phyloP scores from a whole-genome alignment of 805 yeast species.

The Candida boidinii region DNA sequence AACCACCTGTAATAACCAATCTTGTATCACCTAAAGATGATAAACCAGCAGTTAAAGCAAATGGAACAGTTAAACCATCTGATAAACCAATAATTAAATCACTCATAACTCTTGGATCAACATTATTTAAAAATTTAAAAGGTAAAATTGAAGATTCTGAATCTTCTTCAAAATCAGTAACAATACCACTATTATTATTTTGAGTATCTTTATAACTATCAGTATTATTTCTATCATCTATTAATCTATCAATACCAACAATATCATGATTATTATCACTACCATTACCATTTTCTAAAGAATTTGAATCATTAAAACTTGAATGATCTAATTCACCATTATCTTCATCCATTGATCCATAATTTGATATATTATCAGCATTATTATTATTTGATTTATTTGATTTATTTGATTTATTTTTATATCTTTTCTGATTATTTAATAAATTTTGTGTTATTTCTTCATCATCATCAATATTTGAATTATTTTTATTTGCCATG shows the following conservation, averaged over 20 bases:
- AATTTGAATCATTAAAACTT: no score
- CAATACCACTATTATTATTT: no score
- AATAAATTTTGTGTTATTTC: no score
- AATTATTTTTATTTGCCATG: no score
- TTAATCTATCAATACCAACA: no score
- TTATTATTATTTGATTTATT: background rate
- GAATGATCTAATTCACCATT: no score
- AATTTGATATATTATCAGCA: background rate
- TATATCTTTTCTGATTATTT: background rate
- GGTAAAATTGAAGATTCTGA: background rate
- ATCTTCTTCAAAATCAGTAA: background rate
- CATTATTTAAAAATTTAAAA: constrained; percentile 33
- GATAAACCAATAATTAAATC: constrained; percentile 90
- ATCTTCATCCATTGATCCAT: background rate
- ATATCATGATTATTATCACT: no score
- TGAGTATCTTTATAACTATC: no score
- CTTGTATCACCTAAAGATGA: constrained; percentile 84
- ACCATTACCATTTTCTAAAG: no score
- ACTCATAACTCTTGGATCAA: constrained; percentile 90
- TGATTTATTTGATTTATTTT: background rate
- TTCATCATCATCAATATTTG: no score
- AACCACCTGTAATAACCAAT: constrained; percentile 93
- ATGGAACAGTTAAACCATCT: constrained; percentile 97
- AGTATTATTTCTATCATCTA: no score
- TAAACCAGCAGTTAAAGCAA: constrained; percentile 94